These are phyloP conservation scores for Aspergillus japonicus DNA, from an alignment of 2,329 filamentous ascomycete genomes.

Conservation along the genomic window DNA sequence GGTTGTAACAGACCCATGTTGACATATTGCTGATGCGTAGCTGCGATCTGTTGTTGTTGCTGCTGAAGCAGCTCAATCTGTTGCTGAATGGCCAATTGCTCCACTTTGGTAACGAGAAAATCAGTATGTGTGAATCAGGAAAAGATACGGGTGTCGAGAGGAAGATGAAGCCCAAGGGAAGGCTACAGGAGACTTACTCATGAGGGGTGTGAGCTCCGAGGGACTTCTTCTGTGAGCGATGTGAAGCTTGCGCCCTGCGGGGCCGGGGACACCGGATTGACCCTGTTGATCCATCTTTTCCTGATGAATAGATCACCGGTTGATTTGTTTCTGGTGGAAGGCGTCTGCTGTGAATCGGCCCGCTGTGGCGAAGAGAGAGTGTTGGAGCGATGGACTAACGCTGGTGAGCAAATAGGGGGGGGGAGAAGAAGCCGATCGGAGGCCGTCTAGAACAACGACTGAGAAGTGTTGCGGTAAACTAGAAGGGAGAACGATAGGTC, in stretches of 20 bases:
- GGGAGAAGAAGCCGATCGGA: conserved; percentile 30
- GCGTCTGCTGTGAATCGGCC: conserved; percentile 14
- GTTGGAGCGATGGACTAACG: conserved; percentile 27
- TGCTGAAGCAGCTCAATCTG: conserved; percentile 97
- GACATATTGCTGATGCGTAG: conserved; percentile 94
- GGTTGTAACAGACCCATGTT: conserved; percentile 94
- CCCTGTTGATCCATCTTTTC: conserved; percentile 65
- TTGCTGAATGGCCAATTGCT: conserved; percentile 95
- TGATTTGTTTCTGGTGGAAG: conserved; percentile 9
- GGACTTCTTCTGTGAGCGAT: conserved; percentile 96
- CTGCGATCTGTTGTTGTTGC: conserved; percentile 96
- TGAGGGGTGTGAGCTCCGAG: conserved; percentile 92
- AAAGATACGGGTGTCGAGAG: conserved; percentile 25
- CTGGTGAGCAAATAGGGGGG: conserved; percentile 18
- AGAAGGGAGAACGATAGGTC: conserved; percentile 19
- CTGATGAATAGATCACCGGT: conserved; percentile 20
- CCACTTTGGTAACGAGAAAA: conserved; percentile 60
- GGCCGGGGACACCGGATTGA: conserved; percentile 59
- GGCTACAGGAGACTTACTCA: conserved; percentile 69
- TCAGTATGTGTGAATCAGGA: conserved; percentile 33
- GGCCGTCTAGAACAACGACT: conserved; percentile 25
- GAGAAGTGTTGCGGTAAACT: conserved; percentile 18
- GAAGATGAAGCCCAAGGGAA: background rate
- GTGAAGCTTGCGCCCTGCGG: conserved; percentile 84
- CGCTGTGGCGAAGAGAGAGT: conserved; percentile 24